Evolutionary conservation across 768 basidiomycete species (phyloP).

Genomic region (Termitomyces sp.): DNA sequence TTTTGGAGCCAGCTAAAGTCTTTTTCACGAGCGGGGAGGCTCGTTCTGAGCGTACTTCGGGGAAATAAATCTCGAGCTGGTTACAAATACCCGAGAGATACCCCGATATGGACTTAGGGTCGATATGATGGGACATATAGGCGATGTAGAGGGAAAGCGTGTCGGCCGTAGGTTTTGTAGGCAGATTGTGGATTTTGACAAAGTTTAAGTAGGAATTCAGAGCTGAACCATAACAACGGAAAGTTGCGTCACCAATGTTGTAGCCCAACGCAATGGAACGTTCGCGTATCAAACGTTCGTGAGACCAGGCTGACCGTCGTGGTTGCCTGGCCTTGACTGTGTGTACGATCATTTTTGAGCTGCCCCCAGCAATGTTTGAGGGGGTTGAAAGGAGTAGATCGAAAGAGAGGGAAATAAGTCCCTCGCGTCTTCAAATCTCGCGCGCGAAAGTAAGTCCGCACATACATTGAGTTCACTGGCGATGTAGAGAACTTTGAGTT

Average conservation of each 20-base stretch:
- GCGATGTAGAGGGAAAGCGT: slow-evolving; percentile 21
- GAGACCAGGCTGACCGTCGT: slow-evolving; percentile 20
- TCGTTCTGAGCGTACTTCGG: slow-evolving; percentile 17
- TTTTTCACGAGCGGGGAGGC: neutral
- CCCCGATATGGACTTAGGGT: slow-evolving; percentile 14
- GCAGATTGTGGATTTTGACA: neutral
- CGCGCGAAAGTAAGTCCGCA: neutral
- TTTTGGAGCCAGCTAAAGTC: neutral
- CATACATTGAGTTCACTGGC: too few relatives aligned
- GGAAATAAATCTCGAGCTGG: slow-evolving; percentile 25
- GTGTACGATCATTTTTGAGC: neutral
- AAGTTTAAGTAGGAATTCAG: neutral
- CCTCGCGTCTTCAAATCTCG: neutral
- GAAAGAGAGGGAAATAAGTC: neutral
- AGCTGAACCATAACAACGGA: slow-evolving; percentile 16
- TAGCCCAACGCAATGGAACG: slow-evolving; percentile 2
- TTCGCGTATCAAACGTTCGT: slow-evolving; percentile 3
- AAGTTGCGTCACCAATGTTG: slow-evolving; percentile 21
- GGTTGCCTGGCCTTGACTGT: slow-evolving; percentile 20
- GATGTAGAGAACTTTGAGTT: too few relatives aligned
- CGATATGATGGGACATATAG: slow-evolving; percentile 26
- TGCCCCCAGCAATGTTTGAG: neutral
- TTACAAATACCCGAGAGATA: slow-evolving; percentile 35
- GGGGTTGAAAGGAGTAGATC: neutral
- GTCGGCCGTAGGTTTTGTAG: slow-evolving; percentile 11